A percentile compares a stretch with the other conserved stretches of the same genome.
phyloP scores from a whole-genome alignment of 306 rosid genomes.

The Astragalus glycyphyllos region DNA sequence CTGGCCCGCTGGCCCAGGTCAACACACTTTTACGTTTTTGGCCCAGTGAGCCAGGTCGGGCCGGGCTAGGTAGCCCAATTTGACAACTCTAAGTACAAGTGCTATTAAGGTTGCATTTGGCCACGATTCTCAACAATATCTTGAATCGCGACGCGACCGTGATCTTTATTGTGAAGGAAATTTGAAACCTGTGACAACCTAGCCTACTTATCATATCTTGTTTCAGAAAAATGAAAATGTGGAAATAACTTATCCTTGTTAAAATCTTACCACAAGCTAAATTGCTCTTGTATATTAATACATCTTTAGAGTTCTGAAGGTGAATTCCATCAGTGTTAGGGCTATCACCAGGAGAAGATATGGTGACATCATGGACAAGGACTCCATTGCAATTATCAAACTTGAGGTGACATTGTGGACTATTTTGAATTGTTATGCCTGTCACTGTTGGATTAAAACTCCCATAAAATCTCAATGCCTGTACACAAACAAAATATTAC shows the following conservation, averaged over 20 bases:
- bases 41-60: no score
- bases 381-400: slow-evolving; percentile 92
- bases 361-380: slow-evolving; percentile 68
- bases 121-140: no score
- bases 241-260: slow-evolving; percentile 22
- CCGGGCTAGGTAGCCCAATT: no score
- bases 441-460: slow-evolving; percentile 81
- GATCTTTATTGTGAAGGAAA: no score
- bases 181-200: no score
- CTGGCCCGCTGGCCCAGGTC: no score
- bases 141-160: no score
- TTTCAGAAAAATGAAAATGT: slow-evolving; percentile 10
- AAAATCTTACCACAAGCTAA: slow-evolving; percentile 82
- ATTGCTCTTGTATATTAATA: slow-evolving; percentile 66
- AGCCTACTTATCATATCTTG: not conserved
- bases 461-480: slow-evolving; percentile 95
- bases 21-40: no score
- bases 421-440: slow-evolving; percentile 87
- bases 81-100: no score
- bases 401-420: slow-evolving; percentile 96
- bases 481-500: slow-evolving; percentile 35
- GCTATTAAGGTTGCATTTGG: no score
- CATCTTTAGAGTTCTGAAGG: slow-evolving; percentile 88
- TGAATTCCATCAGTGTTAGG: slow-evolving; percentile 98
- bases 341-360: slow-evolving; percentile 88